Evolutionary conservation across 2,329 filamentous ascomycete species (phyloP).

Genomic region (Aspergillus glaucus): DNA sequence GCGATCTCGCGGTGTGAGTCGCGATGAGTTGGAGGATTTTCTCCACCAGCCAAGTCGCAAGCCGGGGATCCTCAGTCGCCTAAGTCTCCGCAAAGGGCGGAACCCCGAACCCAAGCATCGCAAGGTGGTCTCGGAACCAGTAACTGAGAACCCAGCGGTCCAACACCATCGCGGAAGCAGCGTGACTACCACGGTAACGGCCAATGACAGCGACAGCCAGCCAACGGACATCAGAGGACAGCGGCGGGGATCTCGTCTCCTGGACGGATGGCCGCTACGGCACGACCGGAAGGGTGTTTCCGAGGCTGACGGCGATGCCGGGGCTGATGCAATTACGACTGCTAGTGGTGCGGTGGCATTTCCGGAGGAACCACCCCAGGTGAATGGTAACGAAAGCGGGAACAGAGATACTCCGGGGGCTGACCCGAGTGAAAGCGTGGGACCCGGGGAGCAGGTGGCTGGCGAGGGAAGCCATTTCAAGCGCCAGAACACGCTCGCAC

Average conservation of each 20-base stretch:
- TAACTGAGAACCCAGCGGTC: neutral
- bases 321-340: neutral
- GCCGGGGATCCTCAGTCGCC: conserved; percentile 25
- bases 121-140: conserved; percentile 42
- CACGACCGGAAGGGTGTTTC: neutral
- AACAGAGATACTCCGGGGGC: no score
- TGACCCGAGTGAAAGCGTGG: no score
- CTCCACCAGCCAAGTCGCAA: conserved; percentile 24
- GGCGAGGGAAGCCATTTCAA: neutral
- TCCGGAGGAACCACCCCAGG: neutral
- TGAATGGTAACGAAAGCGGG: no score
- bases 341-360: neutral
- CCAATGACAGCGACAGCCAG: neutral
- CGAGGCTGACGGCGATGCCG: neutral
- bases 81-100: conserved; percentile 25
- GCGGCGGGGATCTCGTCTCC: neutral
- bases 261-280: neutral
- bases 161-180: neutral
- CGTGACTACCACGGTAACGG: neutral
- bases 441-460: neutral
- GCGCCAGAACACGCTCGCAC: conserved; percentile 4
- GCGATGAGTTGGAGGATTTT: conserved; percentile 29
- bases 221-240: neutral
- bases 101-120: conserved; percentile 37
- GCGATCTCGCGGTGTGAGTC: conserved; percentile 53